Evolutionary conservation across 2,329 filamentous ascomycete species (phyloP).

Genomic region (Bisporella sp.): DNA sequence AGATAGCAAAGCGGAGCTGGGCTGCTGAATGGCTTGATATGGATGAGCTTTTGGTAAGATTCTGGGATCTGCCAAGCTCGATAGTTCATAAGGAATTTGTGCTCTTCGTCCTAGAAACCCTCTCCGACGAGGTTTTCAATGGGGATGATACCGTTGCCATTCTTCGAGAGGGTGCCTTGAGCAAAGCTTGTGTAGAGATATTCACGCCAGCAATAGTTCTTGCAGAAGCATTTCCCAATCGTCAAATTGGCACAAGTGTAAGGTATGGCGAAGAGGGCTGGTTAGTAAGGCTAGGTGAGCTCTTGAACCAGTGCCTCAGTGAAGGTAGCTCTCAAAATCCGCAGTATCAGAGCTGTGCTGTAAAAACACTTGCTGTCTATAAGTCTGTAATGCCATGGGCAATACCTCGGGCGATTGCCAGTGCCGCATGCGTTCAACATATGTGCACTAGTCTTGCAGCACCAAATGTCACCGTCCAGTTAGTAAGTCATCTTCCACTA

Average conservation of each 20-base stretch:
- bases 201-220: slow-evolving; percentile 77
- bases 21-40: slow-evolving; percentile 90
- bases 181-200: slow-evolving; percentile 86
- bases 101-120: slow-evolving; percentile 77
- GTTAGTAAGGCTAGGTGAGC: slow-evolving; percentile 68
- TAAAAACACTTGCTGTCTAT: slow-evolving; percentile 72
- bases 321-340: slow-evolving; percentile 58
- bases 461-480: slow-evolving; percentile 64
- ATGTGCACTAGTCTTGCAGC: slow-evolving; percentile 67
- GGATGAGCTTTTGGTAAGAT: slow-evolving; percentile 72
- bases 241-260: slow-evolving; percentile 56
- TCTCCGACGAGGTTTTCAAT: slow-evolving; percentile 92
- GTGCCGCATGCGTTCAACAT: slow-evolving; percentile 61
- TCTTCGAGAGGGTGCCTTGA: slow-evolving; percentile 74
- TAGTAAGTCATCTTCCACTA: slow-evolving; percentile 42
- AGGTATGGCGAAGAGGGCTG: slow-evolving; percentile 80
- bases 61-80: slow-evolving; percentile 69
- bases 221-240: slow-evolving; percentile 66
- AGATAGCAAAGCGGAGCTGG: slow-evolving; percentile 90
- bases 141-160: slow-evolving; percentile 83
- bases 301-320: slow-evolving; percentile 67
- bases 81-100: slow-evolving; percentile 75
- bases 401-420: slow-evolving; percentile 72
- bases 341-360: slow-evolving; percentile 61
- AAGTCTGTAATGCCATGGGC: slow-evolving; percentile 81